Evolutionary conservation across 2,329 filamentous ascomycete genomes (phyloP), one percentile per base, ranked within the genome.

Genomic region (Pseudopyrenochaeta lycopersici): DNA sequence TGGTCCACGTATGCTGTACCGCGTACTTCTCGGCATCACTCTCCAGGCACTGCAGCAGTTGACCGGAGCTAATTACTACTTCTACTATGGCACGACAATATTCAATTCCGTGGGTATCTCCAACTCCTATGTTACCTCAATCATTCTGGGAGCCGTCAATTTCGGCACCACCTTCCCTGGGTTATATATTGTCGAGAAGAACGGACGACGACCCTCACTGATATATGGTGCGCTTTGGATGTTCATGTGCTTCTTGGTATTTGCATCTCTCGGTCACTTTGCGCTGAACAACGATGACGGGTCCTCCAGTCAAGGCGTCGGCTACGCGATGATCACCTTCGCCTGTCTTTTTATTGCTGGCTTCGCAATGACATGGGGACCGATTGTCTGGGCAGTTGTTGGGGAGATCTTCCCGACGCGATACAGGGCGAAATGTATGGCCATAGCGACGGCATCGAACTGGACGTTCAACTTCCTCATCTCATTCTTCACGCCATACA

Each of bases 401-500:
- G 84, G 85, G 4, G 85, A 88, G 68, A 82, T 90, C 45, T 90
- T 88, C 71, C 87, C 84, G 0, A 84, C 83, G 10, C 79, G 85
- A 21, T 79, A 79, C 64, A 71, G 78, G 6, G 78, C 77, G 0
- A 76, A 73, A 47, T 76, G 72, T 58, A 80, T 80, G 77, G 77
- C 72, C 7, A 63, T 81, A 1, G 77, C 78, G 1, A 81, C 78
- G 1, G 76, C 78, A 4, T 71, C 66, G 17, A 80, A 80, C 66
- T 80, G 78, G 78, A 62, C 71, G 0, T 79, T 66, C 64, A 79
- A 79, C 56, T 78, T 78, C 60, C 64, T 78, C 14, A 71, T 77
- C 39, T 76, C 85, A 0, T 93, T 93, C 79, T 91, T 92, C 79
- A 92, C 90, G 0, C 88, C 90, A 0, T 92, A 92, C 75, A 92